Percentiles rank a stretch among this genome's conserved stretches.
Conservation (phyloP, 164 flowering plant genomes). For the Cinnamomum micranthum region DNA sequence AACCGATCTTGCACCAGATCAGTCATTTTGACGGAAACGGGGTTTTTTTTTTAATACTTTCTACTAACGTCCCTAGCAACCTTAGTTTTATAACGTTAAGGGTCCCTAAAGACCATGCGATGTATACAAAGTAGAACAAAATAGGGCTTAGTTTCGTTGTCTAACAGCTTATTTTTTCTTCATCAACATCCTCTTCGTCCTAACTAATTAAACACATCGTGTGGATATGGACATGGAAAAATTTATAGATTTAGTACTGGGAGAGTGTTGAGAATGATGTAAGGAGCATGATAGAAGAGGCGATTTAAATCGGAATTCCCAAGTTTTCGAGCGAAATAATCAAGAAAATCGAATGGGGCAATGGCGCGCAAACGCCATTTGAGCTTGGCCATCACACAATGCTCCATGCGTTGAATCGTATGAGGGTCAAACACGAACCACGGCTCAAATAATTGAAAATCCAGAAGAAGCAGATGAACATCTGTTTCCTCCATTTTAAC, state of each 20-base stretch:
- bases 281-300: conserved; percentile 33
- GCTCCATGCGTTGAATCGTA: conserved; percentile 67
- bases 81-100: too few species aligned
- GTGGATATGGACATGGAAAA: too few species aligned
- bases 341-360: conserved; percentile 57
- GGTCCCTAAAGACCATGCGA: too few species aligned
- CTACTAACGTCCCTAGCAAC: too few species aligned
- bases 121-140: too few species aligned
- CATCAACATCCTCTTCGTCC: too few species aligned
- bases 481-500: conserved; percentile 72
- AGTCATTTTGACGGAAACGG: too few species aligned
- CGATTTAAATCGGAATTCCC: conserved; percentile 3
- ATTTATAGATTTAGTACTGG: conserved; percentile 23
- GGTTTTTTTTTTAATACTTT: too few species aligned
- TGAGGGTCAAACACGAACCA: conserved; percentile 51
- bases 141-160: too few species aligned
- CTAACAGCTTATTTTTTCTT: too few species aligned
- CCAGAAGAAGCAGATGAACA: conserved; percentile 43
- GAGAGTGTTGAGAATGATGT: conserved; percentile 44
- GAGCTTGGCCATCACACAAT: conserved; percentile 46
- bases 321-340: conserved; percentile 34
- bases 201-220: too few species aligned
- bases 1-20: too few species aligned
- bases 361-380: conserved; percentile 55
- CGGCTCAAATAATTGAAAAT: conserved; percentile 47